Evolutionary conservation across 2,329 filamentous ascomycete genomes (phyloP).

Genomic region (Fusarium papillatum): DNA sequence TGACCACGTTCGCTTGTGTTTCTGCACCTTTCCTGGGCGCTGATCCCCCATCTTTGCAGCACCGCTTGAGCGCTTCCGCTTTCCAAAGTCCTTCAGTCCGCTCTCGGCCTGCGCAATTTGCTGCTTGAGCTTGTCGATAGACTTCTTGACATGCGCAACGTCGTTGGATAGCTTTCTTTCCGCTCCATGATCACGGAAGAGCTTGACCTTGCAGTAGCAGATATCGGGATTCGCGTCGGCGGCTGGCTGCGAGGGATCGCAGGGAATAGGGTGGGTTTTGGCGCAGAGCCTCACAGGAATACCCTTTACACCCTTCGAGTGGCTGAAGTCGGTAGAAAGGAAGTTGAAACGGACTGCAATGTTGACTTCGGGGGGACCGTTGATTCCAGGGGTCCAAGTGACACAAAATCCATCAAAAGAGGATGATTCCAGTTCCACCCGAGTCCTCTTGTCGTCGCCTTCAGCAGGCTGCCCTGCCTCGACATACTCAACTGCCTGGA

Average conservation of each 20-base stretch:
- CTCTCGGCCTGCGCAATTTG: slow-evolving; percentile 86
- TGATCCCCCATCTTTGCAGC: slow-evolving; percentile 63
- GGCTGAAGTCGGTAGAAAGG: slow-evolving; percentile 97
- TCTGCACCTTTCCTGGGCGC: slow-evolving; percentile 85
- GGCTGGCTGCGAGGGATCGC: slow-evolving; percentile 62
- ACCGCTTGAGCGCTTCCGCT: slow-evolving; percentile 70
- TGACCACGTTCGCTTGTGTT: slow-evolving; percentile 96
- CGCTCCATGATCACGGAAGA: slow-evolving; percentile 96
- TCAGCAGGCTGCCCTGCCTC: slow-evolving; percentile 73
- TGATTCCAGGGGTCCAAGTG: slow-evolving; percentile 83
- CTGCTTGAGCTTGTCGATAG: slow-evolving; percentile 95
- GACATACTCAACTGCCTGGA: slow-evolving; percentile 96
- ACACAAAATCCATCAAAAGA: slow-evolving; percentile 97
- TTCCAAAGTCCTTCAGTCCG: slow-evolving; percentile 76
- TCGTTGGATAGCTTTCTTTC: slow-evolving; percentile 97
- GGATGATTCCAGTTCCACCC: slow-evolving; percentile 78
- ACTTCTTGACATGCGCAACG: slow-evolving; percentile 94
- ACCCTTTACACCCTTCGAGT: slow-evolving; percentile 98
- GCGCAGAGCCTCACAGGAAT: slow-evolving; percentile 94
- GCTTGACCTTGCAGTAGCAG: slow-evolving; percentile 96
- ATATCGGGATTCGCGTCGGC: slow-evolving; percentile 73
- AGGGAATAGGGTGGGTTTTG: slow-evolving; percentile 81
- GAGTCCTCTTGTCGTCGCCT: slow-evolving; percentile 75
- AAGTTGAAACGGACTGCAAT: slow-evolving; percentile 98
- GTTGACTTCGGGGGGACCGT: slow-evolving; percentile 80